A percentile compares a stretch with the other conserved stretches of the same genome.
Evolutionary conservation across 148 eudicot species (phyloP).

Genomic region (Polygonum maritimum): DNA sequence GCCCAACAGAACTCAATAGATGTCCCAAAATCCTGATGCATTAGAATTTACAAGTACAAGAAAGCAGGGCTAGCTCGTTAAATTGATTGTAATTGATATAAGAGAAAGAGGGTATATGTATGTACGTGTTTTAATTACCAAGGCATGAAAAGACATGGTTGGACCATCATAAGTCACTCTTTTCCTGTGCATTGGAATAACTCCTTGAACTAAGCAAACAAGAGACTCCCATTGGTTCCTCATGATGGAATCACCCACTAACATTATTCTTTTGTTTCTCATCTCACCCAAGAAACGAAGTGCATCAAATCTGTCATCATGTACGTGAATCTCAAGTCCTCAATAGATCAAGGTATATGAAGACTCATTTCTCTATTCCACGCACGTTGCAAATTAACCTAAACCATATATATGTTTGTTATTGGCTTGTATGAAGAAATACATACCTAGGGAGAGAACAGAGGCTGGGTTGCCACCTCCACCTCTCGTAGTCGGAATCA

Average conservation of each 20-base stretch:
- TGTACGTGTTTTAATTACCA: neutral
- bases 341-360: neutral
- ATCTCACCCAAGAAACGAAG: slow-evolving; percentile 63
- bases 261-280: slow-evolving; percentile 76
- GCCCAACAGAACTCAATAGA: slow-evolving; percentile 84
- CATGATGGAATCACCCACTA: slow-evolving; percentile 87
- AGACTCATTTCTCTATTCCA: neutral
- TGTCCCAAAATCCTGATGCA: slow-evolving; percentile 49
- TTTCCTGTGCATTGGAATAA: slow-evolving; percentile 53
- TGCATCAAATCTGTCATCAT: slow-evolving; percentile 56
- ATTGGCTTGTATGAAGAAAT: neutral
- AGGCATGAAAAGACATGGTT: slow-evolving; percentile 12
- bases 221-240: slow-evolving; percentile 96
- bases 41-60: neutral
- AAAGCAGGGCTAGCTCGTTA: neutral
- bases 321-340: neutral
- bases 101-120: neutral
- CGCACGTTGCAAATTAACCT: too few species aligned
- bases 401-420: neutral
- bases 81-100: neutral
- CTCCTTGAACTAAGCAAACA: slow-evolving; percentile 74
- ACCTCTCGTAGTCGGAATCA: slow-evolving; percentile 65
- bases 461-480: slow-evolving; percentile 71
- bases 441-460: slow-evolving; percentile 70
- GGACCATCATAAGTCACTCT: slow-evolving; percentile 60